phyloP scores from a whole-genome alignment of 2,329 filamentous ascomycete genomes.

The Fusarium sp. region DNA sequence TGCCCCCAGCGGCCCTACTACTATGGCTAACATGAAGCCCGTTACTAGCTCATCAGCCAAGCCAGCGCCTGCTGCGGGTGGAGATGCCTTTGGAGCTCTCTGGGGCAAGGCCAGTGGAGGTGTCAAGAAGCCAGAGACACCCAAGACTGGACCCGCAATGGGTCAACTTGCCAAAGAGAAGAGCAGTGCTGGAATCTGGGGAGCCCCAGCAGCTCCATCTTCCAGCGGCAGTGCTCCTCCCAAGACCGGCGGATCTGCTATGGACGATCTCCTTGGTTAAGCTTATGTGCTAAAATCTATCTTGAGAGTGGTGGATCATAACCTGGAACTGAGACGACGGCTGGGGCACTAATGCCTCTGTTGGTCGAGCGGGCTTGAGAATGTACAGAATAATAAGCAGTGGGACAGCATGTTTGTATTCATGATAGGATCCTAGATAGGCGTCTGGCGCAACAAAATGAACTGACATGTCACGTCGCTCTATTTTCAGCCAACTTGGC shows the following conservation, averaged over 20 bases:
- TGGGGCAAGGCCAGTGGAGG: constrained; percentile 79
- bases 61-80: constrained; percentile 63
- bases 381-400: constrained; percentile 36
- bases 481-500: constrained; percentile 20
- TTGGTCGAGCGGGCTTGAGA: constrained; percentile 15
- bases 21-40: constrained; percentile 58
- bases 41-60: constrained; percentile 59
- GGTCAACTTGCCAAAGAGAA: constrained; percentile 98
- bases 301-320: constrained; percentile 8
- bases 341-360: constrained; percentile 2
- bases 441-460: constrained; percentile 54
- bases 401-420: constrained; percentile 43
- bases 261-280: constrained; percentile 60
- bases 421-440: constrained; percentile 51
- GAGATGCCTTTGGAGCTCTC: constrained; percentile 89
- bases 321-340: constrained; percentile 27
- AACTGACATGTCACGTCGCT: constrained; percentile 44
- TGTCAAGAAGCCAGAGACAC: constrained; percentile 75
- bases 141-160: constrained; percentile 75
- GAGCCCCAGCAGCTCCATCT: constrained; percentile 62
- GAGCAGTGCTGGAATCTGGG: constrained; percentile 94
- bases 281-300: background rate
- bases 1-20: constrained; percentile 47
- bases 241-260: constrained; percentile 48
- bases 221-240: constrained; percentile 39